Conservation (phyloP, 306 rosid genomes). For the Cicer cuneatum region DNA sequence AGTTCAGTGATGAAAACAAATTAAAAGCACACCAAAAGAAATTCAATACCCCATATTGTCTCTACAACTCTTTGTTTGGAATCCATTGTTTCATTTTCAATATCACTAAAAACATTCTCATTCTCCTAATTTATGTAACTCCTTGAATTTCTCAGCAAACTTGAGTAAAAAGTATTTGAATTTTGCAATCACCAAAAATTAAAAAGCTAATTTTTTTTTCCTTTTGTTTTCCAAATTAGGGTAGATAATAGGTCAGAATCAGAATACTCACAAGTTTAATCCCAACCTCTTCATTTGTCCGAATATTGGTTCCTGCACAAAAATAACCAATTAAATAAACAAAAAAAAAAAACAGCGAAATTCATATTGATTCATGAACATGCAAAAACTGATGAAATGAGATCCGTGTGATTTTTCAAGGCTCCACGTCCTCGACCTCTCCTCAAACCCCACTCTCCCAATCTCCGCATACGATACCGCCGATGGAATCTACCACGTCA, state of each 20-base stretch:
- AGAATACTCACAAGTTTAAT: slow-evolving; percentile 86
- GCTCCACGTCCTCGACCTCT: no score
- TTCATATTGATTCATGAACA: neutral
- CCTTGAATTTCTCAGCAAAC: slow-evolving; percentile 5
- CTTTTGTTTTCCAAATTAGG: neutral
- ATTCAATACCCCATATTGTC: slow-evolving; percentile 20
- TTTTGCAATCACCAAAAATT: slow-evolving; percentile 19
- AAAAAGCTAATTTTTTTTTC: neutral
- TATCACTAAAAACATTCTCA: slow-evolving; percentile 17
- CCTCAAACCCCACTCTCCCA: no score
- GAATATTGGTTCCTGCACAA: slow-evolving; percentile 83
- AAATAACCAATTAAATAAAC: neutral
- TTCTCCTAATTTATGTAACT: slow-evolving; percentile 4
- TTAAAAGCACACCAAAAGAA: slow-evolving; percentile 1
- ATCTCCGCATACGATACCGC: no score
- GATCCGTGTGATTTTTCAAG: no score
- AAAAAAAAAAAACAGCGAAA: neutral
- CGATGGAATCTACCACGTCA: no score
- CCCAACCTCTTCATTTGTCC: slow-evolving; percentile 96
- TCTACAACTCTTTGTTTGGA: neutral
- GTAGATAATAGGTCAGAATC: neutral
- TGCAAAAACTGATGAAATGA: neutral
- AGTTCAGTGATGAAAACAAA: slow-evolving; percentile 24
- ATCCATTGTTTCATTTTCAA: neutral
- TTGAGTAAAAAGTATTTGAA: slow-evolving; percentile 10